phyloP scores from a whole-genome alignment of 2,329 filamentous ascomycete species.

The Aspergillus aculeatinus region DNA sequence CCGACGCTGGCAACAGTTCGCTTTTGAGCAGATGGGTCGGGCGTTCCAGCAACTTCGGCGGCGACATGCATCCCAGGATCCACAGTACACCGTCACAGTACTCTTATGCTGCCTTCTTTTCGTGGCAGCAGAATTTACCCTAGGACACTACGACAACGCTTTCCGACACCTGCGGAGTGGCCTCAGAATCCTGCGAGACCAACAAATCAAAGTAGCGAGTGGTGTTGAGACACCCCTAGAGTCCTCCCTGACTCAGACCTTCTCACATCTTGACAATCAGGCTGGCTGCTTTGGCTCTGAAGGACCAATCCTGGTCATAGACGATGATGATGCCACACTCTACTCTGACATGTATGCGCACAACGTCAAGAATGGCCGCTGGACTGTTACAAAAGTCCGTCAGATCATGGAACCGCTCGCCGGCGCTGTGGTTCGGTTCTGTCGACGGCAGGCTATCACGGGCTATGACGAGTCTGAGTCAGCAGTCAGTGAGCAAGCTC shows the following conservation, averaged over 20 bases:
- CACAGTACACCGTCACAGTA: neutral
- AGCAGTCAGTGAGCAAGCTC: neutral
- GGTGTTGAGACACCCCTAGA: neutral
- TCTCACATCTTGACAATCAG: conserved; percentile 7
- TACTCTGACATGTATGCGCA: too few relatives aligned
- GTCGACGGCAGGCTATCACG: neutral
- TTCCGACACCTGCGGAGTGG: conserved; percentile 8
- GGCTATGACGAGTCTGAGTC: neutral
- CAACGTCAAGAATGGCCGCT: neutral
- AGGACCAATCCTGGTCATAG: neutral
- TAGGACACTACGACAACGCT: conserved; percentile 2
- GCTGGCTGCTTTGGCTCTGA: neutral
- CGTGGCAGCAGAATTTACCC: neutral
- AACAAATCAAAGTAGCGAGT: neutral
- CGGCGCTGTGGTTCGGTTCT: neutral
- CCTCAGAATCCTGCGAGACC: neutral
- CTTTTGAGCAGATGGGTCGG: conserved; percentile 6
- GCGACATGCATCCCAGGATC: conserved; percentile 4
- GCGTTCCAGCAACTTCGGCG: neutral
- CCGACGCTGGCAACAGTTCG: conserved; percentile 4
- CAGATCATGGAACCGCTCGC: neutral
- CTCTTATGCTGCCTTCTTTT: conserved; percentile 8
- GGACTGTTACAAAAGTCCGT: neutral
- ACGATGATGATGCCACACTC: neutral
- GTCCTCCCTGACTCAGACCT: neutral